Evolutionary conservation across 495 filamentous ascomycete genomes (phyloP).

Genomic region (Xanthoparmelia taractica): DNA sequence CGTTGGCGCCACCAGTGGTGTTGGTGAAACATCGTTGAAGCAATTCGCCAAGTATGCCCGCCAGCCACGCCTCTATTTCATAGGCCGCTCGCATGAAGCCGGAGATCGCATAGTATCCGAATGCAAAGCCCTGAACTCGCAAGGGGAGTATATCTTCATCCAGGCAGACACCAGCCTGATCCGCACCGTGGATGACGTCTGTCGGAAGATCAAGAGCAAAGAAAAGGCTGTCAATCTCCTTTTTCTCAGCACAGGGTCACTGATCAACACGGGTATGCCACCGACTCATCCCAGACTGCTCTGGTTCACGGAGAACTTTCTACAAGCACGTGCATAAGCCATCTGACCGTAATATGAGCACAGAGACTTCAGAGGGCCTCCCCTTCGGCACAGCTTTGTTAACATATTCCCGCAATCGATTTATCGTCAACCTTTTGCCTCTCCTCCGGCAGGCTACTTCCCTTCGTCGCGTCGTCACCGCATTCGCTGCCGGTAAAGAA

Average conservation of each 20-base stretch:
- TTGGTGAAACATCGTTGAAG: slow-evolving; percentile 51
- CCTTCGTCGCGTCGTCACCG: slow-evolving; percentile 52
- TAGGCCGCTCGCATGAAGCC: slow-evolving; percentile 39
- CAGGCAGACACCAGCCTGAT: slow-evolving; percentile 52
- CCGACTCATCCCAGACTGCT: neutral
- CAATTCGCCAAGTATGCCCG: slow-evolving; percentile 45
- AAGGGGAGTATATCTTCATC: slow-evolving; percentile 48
- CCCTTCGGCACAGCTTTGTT: slow-evolving; percentile 44
- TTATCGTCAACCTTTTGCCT: slow-evolving; percentile 56
- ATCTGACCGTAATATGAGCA: neutral
- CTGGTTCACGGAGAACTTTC: neutral
- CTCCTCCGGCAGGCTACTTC: slow-evolving; percentile 39
- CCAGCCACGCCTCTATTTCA: slow-evolving; percentile 42
- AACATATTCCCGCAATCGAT: slow-evolving; percentile 58
- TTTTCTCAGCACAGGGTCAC: slow-evolving; percentile 36
- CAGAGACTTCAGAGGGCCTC: slow-evolving; percentile 54
- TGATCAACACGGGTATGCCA: neutral
- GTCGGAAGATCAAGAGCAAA: slow-evolving; percentile 44
- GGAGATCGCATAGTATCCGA: slow-evolving; percentile 40
- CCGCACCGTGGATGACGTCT: slow-evolving; percentile 52
- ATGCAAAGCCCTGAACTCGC: slow-evolving; percentile 41
- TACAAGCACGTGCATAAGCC: neutral
- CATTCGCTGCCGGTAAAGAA: slow-evolving; percentile 49
- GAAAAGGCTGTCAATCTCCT: slow-evolving; percentile 57
- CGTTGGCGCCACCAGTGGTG: slow-evolving; percentile 58